Conservation (phyloP, 1,284 basidiomycete genomes). For the Rhodotorula sp. region DNA sequence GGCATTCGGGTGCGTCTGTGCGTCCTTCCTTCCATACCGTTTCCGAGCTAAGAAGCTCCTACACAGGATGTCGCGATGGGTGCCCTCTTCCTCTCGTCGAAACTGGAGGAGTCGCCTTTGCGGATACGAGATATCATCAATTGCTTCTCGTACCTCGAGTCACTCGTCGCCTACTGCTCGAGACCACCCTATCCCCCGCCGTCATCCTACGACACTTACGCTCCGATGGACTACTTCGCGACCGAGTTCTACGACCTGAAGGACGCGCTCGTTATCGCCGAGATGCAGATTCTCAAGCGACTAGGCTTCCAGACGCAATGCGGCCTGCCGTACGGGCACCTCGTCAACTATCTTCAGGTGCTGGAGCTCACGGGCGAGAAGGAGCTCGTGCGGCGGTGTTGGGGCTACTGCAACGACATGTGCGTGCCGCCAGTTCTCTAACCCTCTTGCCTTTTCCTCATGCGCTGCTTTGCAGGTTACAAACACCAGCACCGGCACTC, state of each 20-base stretch:
- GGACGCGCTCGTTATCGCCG: conserved; percentile 84
- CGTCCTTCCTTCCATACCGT: no score
- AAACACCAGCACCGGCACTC: conserved; percentile 44
- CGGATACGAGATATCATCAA: conserved; percentile 93
- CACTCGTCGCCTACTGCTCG: conserved; percentile 20
- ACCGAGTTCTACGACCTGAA: conserved; percentile 80
- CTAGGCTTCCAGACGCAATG: conserved; percentile 56
- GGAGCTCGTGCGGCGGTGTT: conserved; percentile 46
- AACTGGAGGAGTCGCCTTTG: conserved; percentile 89
- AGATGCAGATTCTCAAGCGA: conserved; percentile 97
- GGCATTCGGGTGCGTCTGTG: conserved; percentile 69
- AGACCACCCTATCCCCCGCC: conserved; percentile 32
- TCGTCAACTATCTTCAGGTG: conserved; percentile 91
- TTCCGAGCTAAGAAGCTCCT: not conserved
- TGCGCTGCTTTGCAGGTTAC: conserved; percentile 33
- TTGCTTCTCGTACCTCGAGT: conserved; percentile 75
- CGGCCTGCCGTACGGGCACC: conserved; percentile 85
- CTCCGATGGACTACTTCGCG: conserved; percentile 81
- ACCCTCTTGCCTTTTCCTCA: not conserved
- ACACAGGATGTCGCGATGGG: conserved; percentile 86
- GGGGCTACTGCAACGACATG: conserved; percentile 52
- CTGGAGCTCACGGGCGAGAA: conserved; percentile 62
- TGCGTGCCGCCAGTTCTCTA: conserved; percentile 34
- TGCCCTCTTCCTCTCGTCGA: conserved; percentile 88
- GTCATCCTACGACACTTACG: conserved; percentile 54